phyloP scores from a whole-genome alignment of 768 basidiomycete genomes.

The Suillus alpinus region DNA sequence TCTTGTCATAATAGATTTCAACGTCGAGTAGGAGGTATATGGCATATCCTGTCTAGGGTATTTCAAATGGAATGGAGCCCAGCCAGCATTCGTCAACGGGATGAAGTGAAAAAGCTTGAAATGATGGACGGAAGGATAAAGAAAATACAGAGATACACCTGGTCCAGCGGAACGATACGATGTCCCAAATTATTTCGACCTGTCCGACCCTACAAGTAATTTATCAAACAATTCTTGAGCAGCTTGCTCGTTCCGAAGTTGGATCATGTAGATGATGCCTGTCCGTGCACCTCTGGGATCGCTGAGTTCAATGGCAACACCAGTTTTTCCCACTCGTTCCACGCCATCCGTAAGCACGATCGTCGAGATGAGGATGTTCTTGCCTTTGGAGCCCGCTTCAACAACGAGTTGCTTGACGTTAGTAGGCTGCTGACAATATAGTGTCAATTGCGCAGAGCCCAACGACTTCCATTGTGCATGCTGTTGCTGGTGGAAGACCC shows the following conservation, averaged over 20 bases:
- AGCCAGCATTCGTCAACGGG: conserved; percentile 7
- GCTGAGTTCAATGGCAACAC: conserved; percentile 93
- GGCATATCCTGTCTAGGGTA: conserved; percentile 10
- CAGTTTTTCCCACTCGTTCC: conserved; percentile 97
- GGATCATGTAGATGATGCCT: conserved; percentile 96
- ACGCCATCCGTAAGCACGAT: conserved; percentile 96
- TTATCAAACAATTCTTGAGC: conserved; percentile 84
- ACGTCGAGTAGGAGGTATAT: conserved; percentile 8
- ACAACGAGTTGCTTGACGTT: conserved; percentile 97
- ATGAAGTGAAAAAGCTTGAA: neutral
- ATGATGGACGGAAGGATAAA: neutral
- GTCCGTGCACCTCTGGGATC: conserved; percentile 82
- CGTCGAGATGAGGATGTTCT: conserved; percentile 84
- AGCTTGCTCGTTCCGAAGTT: conserved; percentile 84
- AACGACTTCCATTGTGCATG: conserved; percentile 98
- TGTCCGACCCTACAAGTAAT: conserved; percentile 84
- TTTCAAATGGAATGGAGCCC: neutral
- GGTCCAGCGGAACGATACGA: neutral
- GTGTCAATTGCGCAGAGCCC: conserved; percentile 81
- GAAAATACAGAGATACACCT: neutral
- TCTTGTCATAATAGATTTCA: conserved; percentile 10
- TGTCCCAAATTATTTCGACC: conserved; percentile 30
- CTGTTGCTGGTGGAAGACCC: conserved; percentile 92
- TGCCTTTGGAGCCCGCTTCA: conserved; percentile 75
- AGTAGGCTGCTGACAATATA: conserved; percentile 82